A percentile compares a stretch with the other conserved stretches of the same genome.
Conservation (phyloP, 2,329 filamentous ascomycete genomes). For the Venturia aucupariae region DNA sequence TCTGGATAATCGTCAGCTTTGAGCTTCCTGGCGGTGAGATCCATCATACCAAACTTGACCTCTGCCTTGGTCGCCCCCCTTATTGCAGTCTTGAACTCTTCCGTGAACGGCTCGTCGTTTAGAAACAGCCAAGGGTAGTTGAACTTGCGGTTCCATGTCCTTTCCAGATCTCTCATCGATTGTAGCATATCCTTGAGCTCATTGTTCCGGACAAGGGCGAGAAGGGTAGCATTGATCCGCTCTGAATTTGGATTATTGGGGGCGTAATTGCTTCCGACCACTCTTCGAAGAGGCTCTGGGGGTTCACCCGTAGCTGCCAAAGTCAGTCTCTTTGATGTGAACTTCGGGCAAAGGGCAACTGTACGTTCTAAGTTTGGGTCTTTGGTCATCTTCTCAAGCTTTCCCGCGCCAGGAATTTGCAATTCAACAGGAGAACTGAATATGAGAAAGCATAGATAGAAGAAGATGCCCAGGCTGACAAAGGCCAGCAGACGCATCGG, state of each 20-base stretch:
- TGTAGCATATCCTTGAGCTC: slow-evolving; percentile 76
- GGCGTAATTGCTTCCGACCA: slow-evolving; percentile 62
- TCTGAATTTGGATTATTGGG: slow-evolving; percentile 65
- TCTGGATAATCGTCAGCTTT: slow-evolving; percentile 43
- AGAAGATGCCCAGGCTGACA: slow-evolving; percentile 61
- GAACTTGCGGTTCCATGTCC: slow-evolving; percentile 97
- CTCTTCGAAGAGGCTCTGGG: slow-evolving; percentile 62
- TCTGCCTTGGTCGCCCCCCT: slow-evolving; percentile 78
- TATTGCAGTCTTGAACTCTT: slow-evolving; percentile 84
- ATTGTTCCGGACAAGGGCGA: slow-evolving; percentile 86
- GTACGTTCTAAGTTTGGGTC: slow-evolving; percentile 84
- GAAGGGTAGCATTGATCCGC: slow-evolving; percentile 86
- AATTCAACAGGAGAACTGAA: slow-evolving; percentile 47
- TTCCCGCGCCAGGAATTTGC: slow-evolving; percentile 26
- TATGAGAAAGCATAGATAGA: slow-evolving; percentile 71
- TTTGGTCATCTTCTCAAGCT: slow-evolving; percentile 53
- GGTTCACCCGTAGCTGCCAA: slow-evolving; percentile 70
- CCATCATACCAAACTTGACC: slow-evolving; percentile 61
- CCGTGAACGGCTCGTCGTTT: slow-evolving; percentile 88
- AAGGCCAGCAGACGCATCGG: slow-evolving; percentile 72
- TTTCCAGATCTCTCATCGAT: slow-evolving; percentile 84
- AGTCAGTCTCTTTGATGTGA: slow-evolving; percentile 1
- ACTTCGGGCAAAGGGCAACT: slow-evolving; percentile 25
- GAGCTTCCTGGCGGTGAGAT: slow-evolving; percentile 18
- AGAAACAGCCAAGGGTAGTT: slow-evolving; percentile 99